These are phyloP conservation scores for Nakaseomyces sp. DNA, from an alignment of 1,139 yeast genomes.

Conservation along the genomic window DNA sequence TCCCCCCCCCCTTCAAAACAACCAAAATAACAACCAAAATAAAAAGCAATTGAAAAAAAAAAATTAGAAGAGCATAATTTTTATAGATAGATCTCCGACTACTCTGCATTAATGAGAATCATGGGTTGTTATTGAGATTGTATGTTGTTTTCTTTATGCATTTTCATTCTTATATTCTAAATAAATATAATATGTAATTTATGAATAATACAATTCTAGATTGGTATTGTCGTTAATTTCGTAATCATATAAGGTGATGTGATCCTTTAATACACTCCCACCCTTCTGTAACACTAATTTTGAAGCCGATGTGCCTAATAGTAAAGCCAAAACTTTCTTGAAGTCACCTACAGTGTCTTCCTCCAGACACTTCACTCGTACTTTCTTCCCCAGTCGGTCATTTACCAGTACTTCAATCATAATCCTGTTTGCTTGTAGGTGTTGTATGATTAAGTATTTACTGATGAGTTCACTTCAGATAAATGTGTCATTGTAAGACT, in stretches of 20 bases:
- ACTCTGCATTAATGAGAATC: too few relatives aligned
- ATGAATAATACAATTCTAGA: conserved; percentile 71
- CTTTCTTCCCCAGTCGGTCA: conserved; percentile 70
- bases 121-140: too few relatives aligned
- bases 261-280: conserved; percentile 76
- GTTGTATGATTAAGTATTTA: too few relatives aligned
- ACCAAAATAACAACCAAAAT: too few relatives aligned
- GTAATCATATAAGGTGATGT: conserved; percentile 82
- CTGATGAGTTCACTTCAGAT: too few relatives aligned
- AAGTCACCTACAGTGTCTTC: conserved; percentile 89
- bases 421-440: too few relatives aligned
- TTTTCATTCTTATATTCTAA: not conserved
- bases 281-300: conserved; percentile 70
- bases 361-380: conserved; percentile 75
- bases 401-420: conserved; percentile 46
- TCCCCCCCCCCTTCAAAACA: too few relatives aligned
- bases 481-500: too few relatives aligned
- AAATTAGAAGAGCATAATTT: not conserved
- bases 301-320: conserved; percentile 48
- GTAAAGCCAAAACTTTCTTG: conserved; percentile 74
- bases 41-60: not conserved
- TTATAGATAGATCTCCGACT: too few relatives aligned
- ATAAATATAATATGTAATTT: not conserved
- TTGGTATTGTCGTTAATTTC: conserved; percentile 88
- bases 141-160: not conserved